A percentile compares a stretch with the other conserved stretches of the same genome.
These are phyloP conservation scores for Aspergillus caelatus DNA, from an alignment of 2,329 filamentous ascomycete genomes.

Conservation along the genomic window DNA sequence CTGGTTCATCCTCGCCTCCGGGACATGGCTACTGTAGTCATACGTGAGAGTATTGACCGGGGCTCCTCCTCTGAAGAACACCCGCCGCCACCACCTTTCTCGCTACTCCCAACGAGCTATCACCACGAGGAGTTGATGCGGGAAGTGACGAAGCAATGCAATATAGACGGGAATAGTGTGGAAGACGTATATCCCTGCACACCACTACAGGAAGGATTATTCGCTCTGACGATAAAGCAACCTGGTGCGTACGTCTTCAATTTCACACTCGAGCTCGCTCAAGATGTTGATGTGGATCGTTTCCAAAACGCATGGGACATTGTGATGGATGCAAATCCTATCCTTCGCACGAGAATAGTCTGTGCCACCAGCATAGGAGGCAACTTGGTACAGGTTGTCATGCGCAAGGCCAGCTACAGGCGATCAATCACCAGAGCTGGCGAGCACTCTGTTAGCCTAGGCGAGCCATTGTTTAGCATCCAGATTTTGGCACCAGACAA, in stretches of 20 bases:
- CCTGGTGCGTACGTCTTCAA: neutral
- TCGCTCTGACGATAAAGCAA: neutral
- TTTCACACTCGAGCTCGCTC: neutral
- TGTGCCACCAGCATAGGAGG: neutral
- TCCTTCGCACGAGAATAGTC: neutral
- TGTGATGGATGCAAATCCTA: neutral
- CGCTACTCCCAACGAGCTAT: neutral
- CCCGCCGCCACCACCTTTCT: neutral
- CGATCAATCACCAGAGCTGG: neutral
- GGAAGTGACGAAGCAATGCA: neutral
- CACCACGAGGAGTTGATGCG: neutral
- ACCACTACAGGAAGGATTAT: neutral
- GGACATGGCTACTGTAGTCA: neutral
- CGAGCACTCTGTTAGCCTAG: neutral
- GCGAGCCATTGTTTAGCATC: neutral
- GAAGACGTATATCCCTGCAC: neutral
- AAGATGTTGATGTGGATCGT: neutral
- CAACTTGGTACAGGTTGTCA: conserved; percentile 7
- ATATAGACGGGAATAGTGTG: neutral
- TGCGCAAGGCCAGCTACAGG: neutral
- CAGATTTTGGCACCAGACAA: neutral
- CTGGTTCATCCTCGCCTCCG: neutral
- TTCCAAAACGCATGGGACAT: neutral
- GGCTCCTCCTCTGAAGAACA: neutral
- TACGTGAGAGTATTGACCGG: neutral